phyloP scores from a whole-genome alignment of 2,329 filamentous ascomycete species.

The Pseudogymnoascus sp. region DNA sequence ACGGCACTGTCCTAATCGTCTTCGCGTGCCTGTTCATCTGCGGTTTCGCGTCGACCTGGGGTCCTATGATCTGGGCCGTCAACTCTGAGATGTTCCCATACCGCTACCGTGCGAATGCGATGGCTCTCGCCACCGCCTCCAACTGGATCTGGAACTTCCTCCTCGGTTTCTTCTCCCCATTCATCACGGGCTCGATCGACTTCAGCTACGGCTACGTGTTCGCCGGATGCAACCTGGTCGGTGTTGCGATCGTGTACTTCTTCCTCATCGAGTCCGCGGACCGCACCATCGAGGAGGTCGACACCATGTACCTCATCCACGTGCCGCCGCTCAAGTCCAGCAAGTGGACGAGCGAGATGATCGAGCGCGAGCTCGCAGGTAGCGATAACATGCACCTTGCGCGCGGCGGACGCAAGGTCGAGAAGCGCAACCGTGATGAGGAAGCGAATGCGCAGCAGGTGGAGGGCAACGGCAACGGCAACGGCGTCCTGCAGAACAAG shows the following conservation, averaged over 20 bases:
- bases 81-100: conserved; percentile 60
- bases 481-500: not conserved
- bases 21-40: conserved; percentile 68
- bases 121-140: conserved; percentile 52
- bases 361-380: not conserved
- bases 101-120: conserved; percentile 51
- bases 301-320: conserved; percentile 23
- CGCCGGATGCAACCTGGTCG: conserved; percentile 60
- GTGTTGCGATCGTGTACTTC: conserved; percentile 62
- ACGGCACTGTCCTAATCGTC: conserved; percentile 62
- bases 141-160: conserved; percentile 70
- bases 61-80: conserved; percentile 61
- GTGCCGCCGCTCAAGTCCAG: conserved; percentile 34
- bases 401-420: conserved; percentile 2
- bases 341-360: conserved; percentile 21
- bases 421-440: conserved; percentile 6
- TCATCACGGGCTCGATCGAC: conserved; percentile 64
- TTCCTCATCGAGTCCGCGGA: conserved; percentile 61
- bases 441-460: conserved; percentile 2
- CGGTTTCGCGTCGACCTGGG: conserved; percentile 63
- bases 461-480: conserved; percentile 7
- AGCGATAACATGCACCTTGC: conserved; percentile 2
- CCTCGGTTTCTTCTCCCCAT: conserved; percentile 70
- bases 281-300: conserved; percentile 20
- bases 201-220: conserved; percentile 72